Base-by-base conservation (phyloP, 2,329 filamentous ascomycete species). In the Aspergillus floridensis region DNA sequence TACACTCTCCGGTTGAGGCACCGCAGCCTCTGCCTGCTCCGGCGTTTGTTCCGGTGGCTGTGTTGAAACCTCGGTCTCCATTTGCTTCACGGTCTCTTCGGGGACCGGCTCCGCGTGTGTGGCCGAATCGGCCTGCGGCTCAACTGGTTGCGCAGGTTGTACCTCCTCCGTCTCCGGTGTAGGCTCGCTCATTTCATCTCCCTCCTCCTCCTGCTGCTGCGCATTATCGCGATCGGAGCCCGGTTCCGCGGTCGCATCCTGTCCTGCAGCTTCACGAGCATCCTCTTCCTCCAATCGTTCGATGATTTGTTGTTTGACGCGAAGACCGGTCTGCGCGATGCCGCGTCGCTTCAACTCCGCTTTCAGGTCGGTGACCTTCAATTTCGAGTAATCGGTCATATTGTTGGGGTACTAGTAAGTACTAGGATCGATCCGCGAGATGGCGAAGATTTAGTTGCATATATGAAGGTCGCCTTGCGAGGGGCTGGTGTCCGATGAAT, bases 331-430 rank as follows among this genome's bases (percentile, higher is more conserved):
- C 62, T 86, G 84, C 5, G 86, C 79, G 44, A 93, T 83, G n/a
- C 87, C 86, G 63, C 89, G 85, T 59, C 80, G 81, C 76, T 90
- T 92, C 47, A 93, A 82, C 79, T 92, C 89, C 22, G 85, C 85
- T 75, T 88, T 89, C 59, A 93, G 82, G 69, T 92, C 88, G 35
- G 87, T 81, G 63, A 93, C 90, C 77, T 90, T 93, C 69, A 88
- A 82, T 74, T 81, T 82, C 57, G 72, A 79, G 72, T 81, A 85
- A 65, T 84, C 81, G 61, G 77, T 76, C 82, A 84, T 84, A 35
- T 46, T 72, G 63, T 53, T 24, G 53, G 22, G 14, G 14, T 41
- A 12, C 11, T 41, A 29, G 26, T 10, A 8, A 29, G 26, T 29
- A 8, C 26, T 29, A 29, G 38, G 6, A 41, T 41, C 2, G 14